These are phyloP conservation scores for Pythium rishiriense DNA, from an alignment of 352 stramenopile genomes.

Conservation along the genomic window DNA sequence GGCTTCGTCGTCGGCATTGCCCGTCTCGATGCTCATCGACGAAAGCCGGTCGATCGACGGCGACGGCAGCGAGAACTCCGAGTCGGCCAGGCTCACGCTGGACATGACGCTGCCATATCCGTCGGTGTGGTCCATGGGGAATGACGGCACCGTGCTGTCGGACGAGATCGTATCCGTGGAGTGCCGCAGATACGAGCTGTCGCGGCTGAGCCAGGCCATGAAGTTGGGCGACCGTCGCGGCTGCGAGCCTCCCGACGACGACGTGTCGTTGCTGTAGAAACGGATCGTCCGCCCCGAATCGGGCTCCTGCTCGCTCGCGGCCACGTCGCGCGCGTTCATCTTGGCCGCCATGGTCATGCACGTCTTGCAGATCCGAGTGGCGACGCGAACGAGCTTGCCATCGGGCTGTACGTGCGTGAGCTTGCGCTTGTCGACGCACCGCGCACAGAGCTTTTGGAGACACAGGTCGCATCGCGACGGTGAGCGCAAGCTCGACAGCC, in stretches of 20 bases:
- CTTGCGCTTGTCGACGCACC: slow-evolving; percentile 21
- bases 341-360: slow-evolving; percentile 4
- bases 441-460: too few relatives aligned
- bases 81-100: neutral
- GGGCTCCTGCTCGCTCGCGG: slow-evolving; percentile 5
- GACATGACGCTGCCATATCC: slow-evolving; percentile 2
- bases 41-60: neutral
- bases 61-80: neutral
- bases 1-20: slow-evolving; percentile 7
- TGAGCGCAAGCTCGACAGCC: slow-evolving; percentile 6
- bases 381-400: slow-evolving; percentile 8
- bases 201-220: neutral
- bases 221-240: slow-evolving; percentile 1
- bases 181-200: neutral
- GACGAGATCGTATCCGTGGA: slow-evolving; percentile 8
- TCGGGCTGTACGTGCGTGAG: slow-evolving; percentile 1
- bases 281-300: neutral
- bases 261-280: neutral
- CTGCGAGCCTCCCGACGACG: neutral
- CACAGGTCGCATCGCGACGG: too few relatives aligned
- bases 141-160: neutral
- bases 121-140: neutral
- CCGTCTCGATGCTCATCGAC: neutral
- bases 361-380: slow-evolving; percentile 10
- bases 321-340: slow-evolving; percentile 10